Evolutionary conservation across 495 filamentous ascomycete species (phyloP), one percentile per base, ranked within the genome.

Genomic region (Elasticomyces elasticus): DNA sequence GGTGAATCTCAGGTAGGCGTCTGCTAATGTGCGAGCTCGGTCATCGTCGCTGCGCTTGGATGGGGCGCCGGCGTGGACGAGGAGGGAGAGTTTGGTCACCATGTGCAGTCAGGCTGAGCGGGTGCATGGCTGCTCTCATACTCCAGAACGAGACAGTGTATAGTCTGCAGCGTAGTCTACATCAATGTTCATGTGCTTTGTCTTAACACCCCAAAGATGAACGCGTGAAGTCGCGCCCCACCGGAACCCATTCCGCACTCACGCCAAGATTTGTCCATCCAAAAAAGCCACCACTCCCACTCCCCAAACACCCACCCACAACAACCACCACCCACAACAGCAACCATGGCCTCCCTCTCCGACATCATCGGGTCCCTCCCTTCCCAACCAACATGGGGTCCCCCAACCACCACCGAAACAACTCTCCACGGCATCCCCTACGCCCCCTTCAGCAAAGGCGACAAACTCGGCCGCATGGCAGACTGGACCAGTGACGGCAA

Each of bases 381-480:
- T 26, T 66, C 74, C 55, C 82, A 80, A 58, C 86, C 86, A 62
- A 70, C 75, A 61, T 98, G 92, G 92, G 92, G 92, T 30, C 92
- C 92, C 51, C 71, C 86, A 50, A 78, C 81, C 49, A 80, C 87
- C 24, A 78, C 71, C 56, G 88, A 95, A 63, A 92, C 88, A 51
- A 91, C 84, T 51, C 76, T 98, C 54, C 81, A 90, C 64, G 92
- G 94, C 65, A 89, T 97, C 28, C 92, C 92, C 3, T 98, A 95
- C 61, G 91, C 91, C 45, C 91, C 94, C 42, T 98, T 89, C 74
- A 95, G 89, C 55, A 98, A 98, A 75, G 88, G 88, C 62, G 92
- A 98, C 76, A 98, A 97, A 76, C 75, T 98, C 25, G 92, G 94
- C 50, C 89, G 92, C 60, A 98, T 98, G 92, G 92, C 92, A 19